These are phyloP conservation scores for Aspergillus amoenus DNA, from an alignment of 2,329 filamentous ascomycete species.

Conservation along the genomic window DNA sequence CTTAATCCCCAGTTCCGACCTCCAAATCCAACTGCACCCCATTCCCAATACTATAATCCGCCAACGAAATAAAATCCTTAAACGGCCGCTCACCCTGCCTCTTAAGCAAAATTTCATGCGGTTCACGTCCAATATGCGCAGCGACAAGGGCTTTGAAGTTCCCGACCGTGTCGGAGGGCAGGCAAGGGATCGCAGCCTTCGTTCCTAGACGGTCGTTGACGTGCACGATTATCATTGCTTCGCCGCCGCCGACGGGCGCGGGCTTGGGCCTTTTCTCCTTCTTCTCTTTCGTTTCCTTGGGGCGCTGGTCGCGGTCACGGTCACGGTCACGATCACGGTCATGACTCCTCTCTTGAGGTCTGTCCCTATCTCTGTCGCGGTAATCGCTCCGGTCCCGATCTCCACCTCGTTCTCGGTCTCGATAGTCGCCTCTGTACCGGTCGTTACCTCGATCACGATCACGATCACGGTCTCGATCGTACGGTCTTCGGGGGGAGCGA, in stretches of 20 bases:
- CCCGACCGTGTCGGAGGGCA: conserved; percentile 74
- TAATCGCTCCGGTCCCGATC: conserved; percentile 32
- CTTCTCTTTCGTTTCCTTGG: conserved; percentile 42
- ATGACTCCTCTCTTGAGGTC: background rate
- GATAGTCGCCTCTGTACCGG: background rate
- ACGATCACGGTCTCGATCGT: conserved; percentile 27
- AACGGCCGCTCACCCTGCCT: conserved; percentile 90
- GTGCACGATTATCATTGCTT: conserved; percentile 91
- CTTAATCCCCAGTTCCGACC: conserved; percentile 49
- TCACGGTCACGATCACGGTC: conserved; percentile 5
- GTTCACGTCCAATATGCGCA: conserved; percentile 80
- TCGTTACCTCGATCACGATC: background rate
- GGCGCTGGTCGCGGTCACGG: conserved; percentile 11
- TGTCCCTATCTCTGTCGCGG: background rate
- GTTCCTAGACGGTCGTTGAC: conserved; percentile 95
- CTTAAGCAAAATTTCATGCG: conserved; percentile 89
- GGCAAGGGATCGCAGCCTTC: conserved; percentile 89
- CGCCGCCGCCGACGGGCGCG: conserved; percentile 44
- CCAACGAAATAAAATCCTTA: conserved; percentile 82
- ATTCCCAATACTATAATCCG: conserved; percentile 92
- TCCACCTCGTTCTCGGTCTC: conserved; percentile 37
- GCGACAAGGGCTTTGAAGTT: conserved; percentile 58
- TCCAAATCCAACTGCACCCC: conserved; percentile 65
- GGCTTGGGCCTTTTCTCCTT: conserved; percentile 43
- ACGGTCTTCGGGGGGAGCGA: conserved; percentile 11